Base-by-base conservation (phyloP, 768 basidiomycete species). In the Suillus cothurnatus region DNA sequence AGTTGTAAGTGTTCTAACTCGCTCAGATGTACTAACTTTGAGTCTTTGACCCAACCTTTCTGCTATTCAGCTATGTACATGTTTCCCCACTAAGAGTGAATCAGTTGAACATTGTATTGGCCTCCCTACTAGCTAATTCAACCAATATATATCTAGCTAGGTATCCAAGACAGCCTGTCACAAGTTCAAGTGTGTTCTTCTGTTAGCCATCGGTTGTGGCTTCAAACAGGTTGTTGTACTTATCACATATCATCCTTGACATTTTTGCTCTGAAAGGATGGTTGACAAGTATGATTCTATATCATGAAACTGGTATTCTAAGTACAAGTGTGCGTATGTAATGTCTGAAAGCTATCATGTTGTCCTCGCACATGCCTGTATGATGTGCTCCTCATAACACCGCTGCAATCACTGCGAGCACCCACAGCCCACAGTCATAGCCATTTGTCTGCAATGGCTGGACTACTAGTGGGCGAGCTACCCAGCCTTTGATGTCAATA, bases 331-430 rank as follows among this genome's bases (percentile, higher is more conserved):
- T 8, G 17, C 1, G 19, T 39, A 70, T 57, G 45, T 64, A 63
- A 21, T 64, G 57, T 38, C 65, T 49, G n/a, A 70, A 60, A 6
- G 39, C 9, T 26, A 39, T 21, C 49, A 62, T 69, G 23, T 73
- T 65, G 7, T 61, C 34, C 57, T 74, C 67, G 15, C n/a, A 3
- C 21, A 72, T 38, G 9, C 57, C 62, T 1, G 71, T 57, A 19
- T 43, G 1, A 21, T 67, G 55, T 31, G 39, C 61, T 6, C 58
- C 58, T 11, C 34, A 2, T 11, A 64, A 17, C 5, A 64, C 26
- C 4, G 49, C 57, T 9, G 47, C 31, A 19, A 61, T 60, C 4
- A 31, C 57, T 7, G 63, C 28, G 11, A 64, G 57, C 1, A 64
- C 57, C 58, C 63, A 64, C 17, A 64, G 12, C 3, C 63, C 47